Evolutionary conservation across 2,329 filamentous ascomycete species (phyloP), one percentile per base, ranked within the genome.

Genomic region (Monosporascus sp.): DNA sequence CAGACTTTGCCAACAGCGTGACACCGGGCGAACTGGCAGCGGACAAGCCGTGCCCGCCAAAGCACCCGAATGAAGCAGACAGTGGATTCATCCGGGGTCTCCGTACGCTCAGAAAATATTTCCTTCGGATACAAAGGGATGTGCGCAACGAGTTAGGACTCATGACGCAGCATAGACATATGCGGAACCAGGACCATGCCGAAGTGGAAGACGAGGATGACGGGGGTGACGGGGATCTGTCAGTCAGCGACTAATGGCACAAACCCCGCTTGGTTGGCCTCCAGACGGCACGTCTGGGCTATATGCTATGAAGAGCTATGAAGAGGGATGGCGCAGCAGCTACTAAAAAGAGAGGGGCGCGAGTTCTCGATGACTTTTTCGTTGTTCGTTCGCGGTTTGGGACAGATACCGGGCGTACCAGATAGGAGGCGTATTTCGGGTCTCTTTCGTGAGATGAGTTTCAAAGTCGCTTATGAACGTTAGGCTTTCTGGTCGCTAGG

Each of bases 1-100:
- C 96, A 53, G 94, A 99, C 70, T 99, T 99, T 74, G 94, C 94
- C 58, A 99, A 99, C 68, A 97, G 93, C 65, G 86, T 97, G 37
- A 97, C 92, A 1, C 89, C 90, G 4, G 88, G 94, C 59, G 91
- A 96, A 63, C 72, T 84, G 11, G 77, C 83, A 54, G 71, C 74
- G 49, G 77, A 79, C 56, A 79, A 79, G 62, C 74, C 80, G 5
- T 97, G 93, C 62, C 94, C 94, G 15, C 94, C 94, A 5, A 80
- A 83, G 54, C 83, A 95, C 65, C 89, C 90, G 0, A 74, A 86
- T 37, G 86, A 90, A 55, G 85, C 96, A 6, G 94, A 99, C 61
- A 82, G 85, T 27, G 94, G 94, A 0, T 99, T 97, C 64, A 75
- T 99, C 41, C 86, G 92, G 52, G 94, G 94, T 0, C 71, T 99